Conservation (phyloP, 495 filamentous ascomycete genomes). For the Niebla homalea region DNA sequence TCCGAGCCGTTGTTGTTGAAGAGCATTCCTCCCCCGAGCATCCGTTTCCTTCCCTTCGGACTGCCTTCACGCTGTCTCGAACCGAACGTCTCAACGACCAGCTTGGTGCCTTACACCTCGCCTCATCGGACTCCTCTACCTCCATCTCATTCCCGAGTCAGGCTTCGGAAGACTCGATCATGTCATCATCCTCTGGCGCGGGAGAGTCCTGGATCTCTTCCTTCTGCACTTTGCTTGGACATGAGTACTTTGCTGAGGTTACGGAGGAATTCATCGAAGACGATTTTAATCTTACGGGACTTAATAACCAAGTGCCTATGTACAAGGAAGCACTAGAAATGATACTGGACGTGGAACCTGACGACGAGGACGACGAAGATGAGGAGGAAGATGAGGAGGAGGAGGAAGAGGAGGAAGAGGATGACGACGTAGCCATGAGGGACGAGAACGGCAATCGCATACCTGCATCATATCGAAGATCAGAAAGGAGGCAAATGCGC, state of each 20-base stretch:
- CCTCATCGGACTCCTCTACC: slow-evolving; percentile 28
- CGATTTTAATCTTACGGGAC: slow-evolving; percentile 95
- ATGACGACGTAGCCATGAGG: slow-evolving; percentile 50
- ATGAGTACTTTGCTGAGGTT: slow-evolving; percentile 98
- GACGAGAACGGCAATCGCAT: slow-evolving; percentile 65
- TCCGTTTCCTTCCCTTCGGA: not conserved
- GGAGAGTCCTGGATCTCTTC: slow-evolving; percentile 95
- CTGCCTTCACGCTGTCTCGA: slow-evolving; percentile 16
- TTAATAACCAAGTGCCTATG: slow-evolving; percentile 93
- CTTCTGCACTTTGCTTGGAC: slow-evolving; percentile 87
- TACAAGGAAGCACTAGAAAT: slow-evolving; percentile 96
- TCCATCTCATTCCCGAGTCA: slow-evolving; percentile 29
- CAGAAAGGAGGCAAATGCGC: slow-evolving; percentile 69
- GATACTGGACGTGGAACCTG: slow-evolving; percentile 96
- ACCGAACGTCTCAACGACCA: slow-evolving; percentile 14
- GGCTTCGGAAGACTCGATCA: slow-evolving; percentile 34
- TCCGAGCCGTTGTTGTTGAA: not conserved
- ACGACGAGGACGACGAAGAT: slow-evolving; percentile 77
- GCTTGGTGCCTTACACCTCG: slow-evolving; percentile 15
- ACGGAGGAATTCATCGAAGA: slow-evolving; percentile 99
- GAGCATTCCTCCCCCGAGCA: not conserved
- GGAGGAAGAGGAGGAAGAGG: slow-evolving; percentile 67
- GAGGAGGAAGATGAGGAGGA: slow-evolving; percentile 58
- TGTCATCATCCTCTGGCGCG: slow-evolving; percentile 64
- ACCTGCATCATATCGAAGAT: slow-evolving; percentile 34